phyloP scores from a whole-genome alignment of 305 asterid genomes.

The Fraxinus angustifolia region DNA sequence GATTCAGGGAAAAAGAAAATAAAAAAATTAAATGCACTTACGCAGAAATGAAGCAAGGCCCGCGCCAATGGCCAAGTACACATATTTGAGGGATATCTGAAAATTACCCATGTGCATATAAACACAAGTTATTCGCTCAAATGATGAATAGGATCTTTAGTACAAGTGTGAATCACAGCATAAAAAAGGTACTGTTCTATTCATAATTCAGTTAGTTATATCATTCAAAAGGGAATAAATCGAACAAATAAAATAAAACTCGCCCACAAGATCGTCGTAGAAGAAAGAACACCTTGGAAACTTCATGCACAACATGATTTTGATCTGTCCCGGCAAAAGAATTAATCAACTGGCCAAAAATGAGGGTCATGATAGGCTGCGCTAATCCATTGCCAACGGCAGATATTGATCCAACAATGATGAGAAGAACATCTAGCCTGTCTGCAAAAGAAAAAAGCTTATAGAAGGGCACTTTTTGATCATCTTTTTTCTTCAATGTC shows the following conservation, averaged over 20 bases:
- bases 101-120: conserved; percentile 16
- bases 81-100: conserved; percentile 46
- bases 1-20: neutral
- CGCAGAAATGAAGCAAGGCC: conserved; percentile 57
- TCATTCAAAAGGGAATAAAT: neutral
- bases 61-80: conserved; percentile 60
- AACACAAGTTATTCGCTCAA: neutral
- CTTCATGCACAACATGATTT: conserved; percentile 38
- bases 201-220: neutral
- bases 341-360: conserved; percentile 55
- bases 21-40: conserved; percentile 26
- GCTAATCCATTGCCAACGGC: conserved; percentile 51
- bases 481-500: conserved; percentile 3
- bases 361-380: conserved; percentile 60
- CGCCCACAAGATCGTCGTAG: neutral
- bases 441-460: conserved; percentile 56
- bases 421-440: conserved; percentile 34
- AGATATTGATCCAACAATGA: conserved; percentile 40
- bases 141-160: neutral
- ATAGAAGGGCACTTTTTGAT: conserved; percentile 37
- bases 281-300: conserved; percentile 37
- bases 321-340: conserved; percentile 36
- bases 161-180: neutral
- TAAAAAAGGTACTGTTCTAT: neutral
- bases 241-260: neutral